Evolutionary conservation across 768 basidiomycete species (phyloP), one percentile per base, ranked within the genome.

Genomic region (Pleurotus pulmonarius): DNA sequence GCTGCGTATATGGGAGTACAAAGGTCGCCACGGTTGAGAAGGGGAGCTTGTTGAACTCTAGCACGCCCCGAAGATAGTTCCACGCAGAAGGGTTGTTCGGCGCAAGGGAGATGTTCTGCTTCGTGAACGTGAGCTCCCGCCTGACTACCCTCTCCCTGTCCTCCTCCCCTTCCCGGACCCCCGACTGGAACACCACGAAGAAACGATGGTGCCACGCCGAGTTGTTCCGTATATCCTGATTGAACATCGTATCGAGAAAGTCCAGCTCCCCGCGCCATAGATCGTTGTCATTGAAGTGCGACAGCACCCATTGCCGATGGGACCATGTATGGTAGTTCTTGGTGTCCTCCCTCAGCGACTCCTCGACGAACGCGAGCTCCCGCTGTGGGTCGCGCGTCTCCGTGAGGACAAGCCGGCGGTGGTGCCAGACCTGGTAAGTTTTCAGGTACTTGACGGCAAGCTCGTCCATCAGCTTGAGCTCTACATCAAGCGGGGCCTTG

Each of bases 261-360:
- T 83, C 78, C n/a, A 91, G 74, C 71, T 96, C 94, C 12, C 76
- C 79, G 1, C 60, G 71, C 91, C 91, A 94, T 59, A 93, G 63
- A n/a, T 70, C 77, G 37, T 82, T 78, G 56, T 86, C 78, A 63
- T 87, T 85, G 75, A 95, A 95, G 66, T 88, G 84, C 7, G 90
- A 87, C 43, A 97, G 83, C 11, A 94, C 69, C 94, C 94, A 98
- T 69, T 99, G 95, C 5, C 96, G 82, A 70, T 98, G 96, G 6
- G 92, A 91, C 97, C 97, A 99, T 0, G 97, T 98, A 70, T 98
- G 96, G 69, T 99, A 99, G 75, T 99, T 99, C 82, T 99, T 99
- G 45, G 83, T 72, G 67, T 99, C 97, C 18, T 72, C 78, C 6
- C 81, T 73, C 26, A 99, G 82, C 1, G 86, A 85, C 55, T 74